Conservation (phyloP, 768 basidiomycete genomes). For the Trametopsis cervina region DNA sequence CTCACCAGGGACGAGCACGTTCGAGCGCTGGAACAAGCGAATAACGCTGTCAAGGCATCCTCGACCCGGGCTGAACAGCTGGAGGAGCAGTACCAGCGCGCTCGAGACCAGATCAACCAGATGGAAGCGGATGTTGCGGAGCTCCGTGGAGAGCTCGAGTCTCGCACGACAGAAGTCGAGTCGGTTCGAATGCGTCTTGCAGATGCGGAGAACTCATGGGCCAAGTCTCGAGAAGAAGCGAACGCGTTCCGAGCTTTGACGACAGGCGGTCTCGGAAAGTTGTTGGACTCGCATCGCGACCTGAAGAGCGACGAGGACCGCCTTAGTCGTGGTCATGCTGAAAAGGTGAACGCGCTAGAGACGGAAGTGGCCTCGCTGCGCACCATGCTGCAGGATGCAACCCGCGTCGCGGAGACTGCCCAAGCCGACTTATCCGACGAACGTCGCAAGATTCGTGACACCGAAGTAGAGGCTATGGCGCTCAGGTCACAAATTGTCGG, state of each 20-base stretch:
- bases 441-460: constrained; percentile 53
- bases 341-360: constrained; percentile 78
- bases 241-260: constrained; percentile 85
- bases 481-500: constrained; percentile 70
- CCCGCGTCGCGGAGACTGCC: constrained; percentile 62
- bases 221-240: constrained; percentile 88
- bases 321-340: constrained; percentile 63
- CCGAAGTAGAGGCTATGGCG: constrained; percentile 55
- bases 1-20: constrained; percentile 78
- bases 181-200: constrained; percentile 53
- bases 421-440: constrained; percentile 63
- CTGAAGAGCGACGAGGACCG: constrained; percentile 82
- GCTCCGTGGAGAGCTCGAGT: constrained; percentile 75
- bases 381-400: constrained; percentile 72
- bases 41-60: constrained; percentile 67
- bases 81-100: constrained; percentile 63
- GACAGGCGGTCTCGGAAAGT: constrained; percentile 77
- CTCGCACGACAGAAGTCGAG: constrained; percentile 68
- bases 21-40: constrained; percentile 81
- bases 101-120: constrained; percentile 58
- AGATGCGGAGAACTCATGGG: constrained; percentile 87
- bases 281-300: constrained; percentile 84
- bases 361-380: constrained; percentile 70
- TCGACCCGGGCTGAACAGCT: constrained; percentile 75
- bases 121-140: constrained; percentile 77